These are phyloP conservation scores for Lecanicillium sp. DNA, from an alignment of 2,329 filamentous ascomycete species.

Conservation along the genomic window DNA sequence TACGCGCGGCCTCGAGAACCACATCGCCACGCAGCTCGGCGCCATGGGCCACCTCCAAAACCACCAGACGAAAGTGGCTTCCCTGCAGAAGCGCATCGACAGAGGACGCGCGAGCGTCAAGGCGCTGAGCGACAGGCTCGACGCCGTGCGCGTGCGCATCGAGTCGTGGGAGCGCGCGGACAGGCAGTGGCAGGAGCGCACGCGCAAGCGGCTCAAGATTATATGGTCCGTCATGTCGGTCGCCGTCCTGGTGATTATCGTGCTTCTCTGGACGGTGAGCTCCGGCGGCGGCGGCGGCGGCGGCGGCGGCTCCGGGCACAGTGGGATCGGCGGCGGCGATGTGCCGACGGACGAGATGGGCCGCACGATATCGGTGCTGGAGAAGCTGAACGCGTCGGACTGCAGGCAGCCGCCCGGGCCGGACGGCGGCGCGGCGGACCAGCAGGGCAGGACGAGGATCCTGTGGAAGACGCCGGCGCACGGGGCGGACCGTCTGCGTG, in stretches of 20 bases:
- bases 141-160: slow-evolving; percentile 56
- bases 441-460: slow-evolving; percentile 20
- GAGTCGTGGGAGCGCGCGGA: slow-evolving; percentile 64
- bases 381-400: slow-evolving; percentile 15
- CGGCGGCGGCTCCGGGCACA: neutral
- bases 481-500: slow-evolving; percentile 33
- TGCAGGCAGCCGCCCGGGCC: slow-evolving; percentile 15
- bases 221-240: slow-evolving; percentile 56
- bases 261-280: slow-evolving; percentile 33
- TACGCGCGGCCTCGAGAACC: slow-evolving; percentile 50
- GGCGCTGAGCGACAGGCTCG: slow-evolving; percentile 56
- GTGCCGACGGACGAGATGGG: neutral
- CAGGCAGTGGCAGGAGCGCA: slow-evolving; percentile 61
- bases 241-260: slow-evolving; percentile 40
- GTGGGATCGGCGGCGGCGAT: neutral
- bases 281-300: neutral
- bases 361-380: slow-evolving; percentile 12
- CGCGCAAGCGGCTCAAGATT: slow-evolving; percentile 54
- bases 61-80: slow-evolving; percentile 58
- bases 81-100: slow-evolving; percentile 56
- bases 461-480: slow-evolving; percentile 23
- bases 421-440: slow-evolving; percentile 17
- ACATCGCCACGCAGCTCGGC: slow-evolving; percentile 55
- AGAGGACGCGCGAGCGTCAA: slow-evolving; percentile 54
- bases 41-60: slow-evolving; percentile 56